Base-by-base conservation (phyloP, 768 basidiomycete species). In the Megacollybia marginata region DNA sequence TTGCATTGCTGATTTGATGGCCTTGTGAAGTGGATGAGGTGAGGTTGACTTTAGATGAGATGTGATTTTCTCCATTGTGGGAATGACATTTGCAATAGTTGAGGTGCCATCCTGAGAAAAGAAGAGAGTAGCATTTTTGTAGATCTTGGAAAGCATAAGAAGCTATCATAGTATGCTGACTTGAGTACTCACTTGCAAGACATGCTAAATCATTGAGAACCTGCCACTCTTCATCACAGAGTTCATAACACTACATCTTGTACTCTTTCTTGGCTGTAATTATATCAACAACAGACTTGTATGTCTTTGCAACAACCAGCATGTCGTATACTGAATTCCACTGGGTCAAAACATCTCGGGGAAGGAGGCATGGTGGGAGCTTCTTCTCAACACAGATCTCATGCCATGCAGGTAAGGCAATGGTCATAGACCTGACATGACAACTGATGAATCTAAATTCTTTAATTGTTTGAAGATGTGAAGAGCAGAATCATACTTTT, bases 21-120 rank as follows among this genome's bases (percentile, higher is more conserved):
- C n/a, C n/a, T n/a, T n/a, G n/a, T n/a, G n/a, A n/a, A n/a, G n/a
- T 54, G 12, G 55, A 53, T 18, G 63, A 55, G n/a, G 46, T 45
- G n/a, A 53, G 18, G 34, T 68, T 52, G 28, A 65, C 57, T n/a
- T n/a, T n/a, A n/a, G n/a, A n/a, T n/a, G n/a, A n/a, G n/a, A n/a
- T n/a, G n/a, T n/a, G n/a, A n/a, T n/a, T 15, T 51, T 54, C 32
- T 63, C 62, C 61, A 63, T 65, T 11, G 61, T 58, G 2, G 56
- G 63, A 32, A 65, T 62, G 9, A 62, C 58, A 10, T 36, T 55
- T 0, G 53, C 46, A 6, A 62, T 44, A 52, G 49, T n/a, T n/a
- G n/a, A n/a, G n/a, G n/a, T n/a, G n/a, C n/a, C n/a, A n/a, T n/a
- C n/a, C n/a, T n/a, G n/a, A n/a, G n/a, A n/a, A n/a, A n/a, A n/a